Evolutionary conservation across 352 stramenopile genomes (phyloP).

Genomic region (Phytophthora citricola): DNA sequence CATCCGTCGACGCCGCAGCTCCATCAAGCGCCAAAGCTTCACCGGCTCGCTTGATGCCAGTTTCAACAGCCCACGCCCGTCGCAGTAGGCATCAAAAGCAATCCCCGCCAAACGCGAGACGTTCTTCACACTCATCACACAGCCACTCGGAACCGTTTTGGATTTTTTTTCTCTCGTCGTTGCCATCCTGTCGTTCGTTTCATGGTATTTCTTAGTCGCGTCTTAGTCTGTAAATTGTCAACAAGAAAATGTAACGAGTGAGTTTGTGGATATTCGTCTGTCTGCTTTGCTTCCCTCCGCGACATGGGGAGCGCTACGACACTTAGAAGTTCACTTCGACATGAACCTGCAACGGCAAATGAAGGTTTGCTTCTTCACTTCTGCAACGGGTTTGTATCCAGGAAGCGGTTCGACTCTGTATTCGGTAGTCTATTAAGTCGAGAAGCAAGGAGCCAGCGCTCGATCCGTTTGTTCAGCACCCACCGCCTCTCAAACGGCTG

Average conservation of each 20-base stretch:
- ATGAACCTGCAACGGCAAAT: conserved; percentile 19
- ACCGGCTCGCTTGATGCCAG: conserved; percentile 35
- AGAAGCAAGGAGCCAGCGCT: conserved; percentile 8
- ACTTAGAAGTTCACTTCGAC: conserved; percentile 7
- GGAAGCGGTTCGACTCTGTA: conserved; percentile 30
- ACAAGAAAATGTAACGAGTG: conserved; percentile 32
- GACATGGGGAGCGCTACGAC: conserved; percentile 24
- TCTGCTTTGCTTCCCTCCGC: conserved; percentile 24
- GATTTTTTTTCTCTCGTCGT: conserved; percentile 25
- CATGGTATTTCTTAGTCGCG: conserved; percentile 24
- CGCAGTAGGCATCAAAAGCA: conserved; percentile 26
- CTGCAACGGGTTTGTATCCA: not conserved
- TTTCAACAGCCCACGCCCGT: conserved; percentile 20
- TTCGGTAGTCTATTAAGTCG: conserved; percentile 32
- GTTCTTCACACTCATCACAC: conserved; percentile 18
- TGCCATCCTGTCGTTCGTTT: conserved; percentile 23
- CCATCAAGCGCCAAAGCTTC: conserved; percentile 48
- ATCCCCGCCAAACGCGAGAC: conserved; percentile 33
- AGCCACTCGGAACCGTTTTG: conserved; percentile 33
- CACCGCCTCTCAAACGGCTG: conserved; percentile 21
- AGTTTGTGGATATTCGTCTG: conserved; percentile 21
- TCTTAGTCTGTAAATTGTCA: conserved; percentile 37
- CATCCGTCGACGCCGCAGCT: conserved; percentile 62
- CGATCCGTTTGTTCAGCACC: not conserved
- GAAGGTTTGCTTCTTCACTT: conserved; percentile 2